A percentile compares a stretch with the other conserved stretches of the same genome.
Evolutionary conservation across 805 yeast genomes (phyloP).

Genomic region (Sugiyamaella boreocaroliniensis): DNA sequence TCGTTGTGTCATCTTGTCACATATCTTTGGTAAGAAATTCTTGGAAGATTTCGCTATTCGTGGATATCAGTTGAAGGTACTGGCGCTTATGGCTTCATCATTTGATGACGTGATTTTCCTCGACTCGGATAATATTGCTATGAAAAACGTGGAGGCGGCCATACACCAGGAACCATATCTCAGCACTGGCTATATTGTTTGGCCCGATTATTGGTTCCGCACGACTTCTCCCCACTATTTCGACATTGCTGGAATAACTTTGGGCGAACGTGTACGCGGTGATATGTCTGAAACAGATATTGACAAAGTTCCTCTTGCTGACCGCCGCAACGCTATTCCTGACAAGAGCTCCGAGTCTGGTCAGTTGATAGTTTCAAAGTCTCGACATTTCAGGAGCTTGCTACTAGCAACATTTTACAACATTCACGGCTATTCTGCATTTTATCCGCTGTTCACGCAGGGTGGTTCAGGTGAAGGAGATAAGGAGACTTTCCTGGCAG

Average conservation of each 20-base stretch:
- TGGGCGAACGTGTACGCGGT: conserved; percentile 35
- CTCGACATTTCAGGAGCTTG: conserved; percentile 48
- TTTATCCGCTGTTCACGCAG: conserved; percentile 52
- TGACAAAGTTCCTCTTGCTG: conserved; percentile 41
- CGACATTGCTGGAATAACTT: conserved; percentile 53
- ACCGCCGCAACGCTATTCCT: conserved; percentile 59
- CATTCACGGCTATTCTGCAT: conserved; percentile 52
- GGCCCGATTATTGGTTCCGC: conserved; percentile 89
- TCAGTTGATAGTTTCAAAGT: conserved; percentile 53
- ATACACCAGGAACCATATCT: conserved; percentile 52
- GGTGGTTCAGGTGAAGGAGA: conserved; percentile 74
- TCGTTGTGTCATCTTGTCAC: conserved; percentile 56
- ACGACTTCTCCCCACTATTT: conserved; percentile 70
- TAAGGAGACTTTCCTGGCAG: conserved; percentile 68
- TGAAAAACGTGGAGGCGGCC: conserved; percentile 52
- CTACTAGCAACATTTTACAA: conserved; percentile 59
- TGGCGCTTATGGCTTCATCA: conserved; percentile 65
- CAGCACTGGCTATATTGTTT: conserved; percentile 46
- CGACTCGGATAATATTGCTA: conserved; percentile 73
- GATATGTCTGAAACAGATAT: conserved; percentile 20
- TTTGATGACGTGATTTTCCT: conserved; percentile 64
- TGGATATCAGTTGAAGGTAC: conserved; percentile 62
- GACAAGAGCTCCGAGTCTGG: conserved; percentile 67
- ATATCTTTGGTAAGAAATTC: conserved; percentile 52
- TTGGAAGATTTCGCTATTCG: conserved; percentile 43